Evolutionary conservation across 2,329 filamentous ascomycete species (phyloP), one percentile per base, ranked within the genome.

Genomic region (Rutstroemia sp.): DNA sequence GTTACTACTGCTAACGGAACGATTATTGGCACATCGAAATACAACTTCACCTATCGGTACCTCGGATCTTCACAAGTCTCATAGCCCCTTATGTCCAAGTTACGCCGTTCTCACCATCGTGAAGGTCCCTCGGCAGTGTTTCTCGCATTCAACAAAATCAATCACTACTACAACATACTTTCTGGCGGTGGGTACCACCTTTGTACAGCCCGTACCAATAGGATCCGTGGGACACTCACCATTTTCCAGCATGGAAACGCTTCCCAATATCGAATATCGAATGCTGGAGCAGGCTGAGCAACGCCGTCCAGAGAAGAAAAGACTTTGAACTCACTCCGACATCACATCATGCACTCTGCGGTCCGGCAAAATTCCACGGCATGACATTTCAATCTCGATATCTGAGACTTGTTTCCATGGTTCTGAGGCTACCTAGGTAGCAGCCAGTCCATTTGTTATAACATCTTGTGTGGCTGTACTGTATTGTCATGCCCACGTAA

Each of bases 311-410:
- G 30, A 30, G 18, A 42, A 42, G 39, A 42, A 56, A 30, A 44
- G 25, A 51, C 54, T 34, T 44, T 44, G 52, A 25, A 44, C 12
- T 34, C 30, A 34, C 52, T 62, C 47, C 51, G 54, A 53, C 52
- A 58, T 63, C 46, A 53, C 54, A 58, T 63, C 46, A 53, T 60
- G 59, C 57, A 57, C 50, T 56, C 45, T 57, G 52, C 57, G 59
- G 50, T 61, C 63, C 63, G 62, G 62, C 57, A 64, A 62, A 64
- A 61, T 49, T 58, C 59, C 61, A 58, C 49, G 25, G 48, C 49
- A 59, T 61, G 37, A 45, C 47, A 46, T 44, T 55, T 52, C 19
- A 27, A 48, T 48, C 27, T 49, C 30, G 21, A 19, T 46, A 46
- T 61, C 49, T 59, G 51, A 58, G 54, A 61, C 58, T 50, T 54